Base-by-base conservation (phyloP, 2,329 filamentous ascomycete genomes). In the Xylariaceae sp. region DNA sequence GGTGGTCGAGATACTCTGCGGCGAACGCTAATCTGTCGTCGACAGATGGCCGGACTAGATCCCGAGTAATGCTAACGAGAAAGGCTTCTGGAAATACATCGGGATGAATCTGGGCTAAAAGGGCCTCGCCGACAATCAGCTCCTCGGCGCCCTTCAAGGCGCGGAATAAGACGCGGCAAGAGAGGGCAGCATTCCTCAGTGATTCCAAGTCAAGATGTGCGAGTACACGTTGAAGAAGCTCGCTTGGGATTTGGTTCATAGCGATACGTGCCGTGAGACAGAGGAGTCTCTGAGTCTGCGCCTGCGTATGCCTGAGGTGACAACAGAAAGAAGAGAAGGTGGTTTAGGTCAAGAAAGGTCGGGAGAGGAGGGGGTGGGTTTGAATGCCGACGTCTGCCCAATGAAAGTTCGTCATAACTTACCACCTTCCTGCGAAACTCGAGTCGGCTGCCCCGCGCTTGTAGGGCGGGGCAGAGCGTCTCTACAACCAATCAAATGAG, bases 31-130 rank as follows among this genome's bases (percentile, higher is more conserved):
- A 7, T 1, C 12, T 19, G 4, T 36, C 25, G 14, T 3, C 10
- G 4, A 33, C 4, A n/a, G 32, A 35, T 17, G 10, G 15, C 10
- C 4, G 3, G 9, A 27, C 29, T 8, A 37, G 15, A 21, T 5
- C 3, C 14, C 18, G 24, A 7, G 36, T 38, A 12, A 35, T 31
- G n/a, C 31, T 5, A 4, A 39, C 34, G 8, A 31, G 17, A 8
- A 39, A 19, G 10, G 31, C 35, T 17, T 45, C 42, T 3, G 39
- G 35, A n/a, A 45, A 13, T 6, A 45, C 36, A 18, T 32, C 28
- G 18, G 28, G 24, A 16, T 34, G 11, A 22, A 43, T 35, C 19
- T 40, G 36, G 13, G 28, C 28, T 2, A 39, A n/a, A n/a, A 40
- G 15, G 3, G 29, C n/a, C 16, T 33, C 13, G 18, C 29, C 17